phyloP scores from a whole-genome alignment of 345 rosid genomes.

The Bretschneidera sinensis region DNA sequence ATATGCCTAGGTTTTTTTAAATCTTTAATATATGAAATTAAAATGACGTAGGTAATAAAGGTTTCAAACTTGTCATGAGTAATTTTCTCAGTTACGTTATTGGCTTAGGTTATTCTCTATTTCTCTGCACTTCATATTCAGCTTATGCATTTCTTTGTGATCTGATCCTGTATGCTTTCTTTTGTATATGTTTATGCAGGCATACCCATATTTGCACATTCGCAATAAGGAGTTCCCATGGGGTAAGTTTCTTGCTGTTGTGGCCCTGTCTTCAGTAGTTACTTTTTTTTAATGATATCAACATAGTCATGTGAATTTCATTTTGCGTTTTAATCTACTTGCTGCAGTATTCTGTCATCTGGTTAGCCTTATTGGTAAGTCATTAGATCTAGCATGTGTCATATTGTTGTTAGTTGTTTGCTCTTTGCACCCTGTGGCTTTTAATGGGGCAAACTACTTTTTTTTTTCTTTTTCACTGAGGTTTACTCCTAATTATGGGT shows the following conservation, averaged over 20 bases:
- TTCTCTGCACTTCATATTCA: not conserved
- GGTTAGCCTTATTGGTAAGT: too few species aligned
- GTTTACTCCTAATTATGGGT: too few species aligned
- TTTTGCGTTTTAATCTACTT: not conserved
- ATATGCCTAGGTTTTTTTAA: not conserved
- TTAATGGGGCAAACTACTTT: too few species aligned
- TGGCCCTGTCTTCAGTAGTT: not conserved
- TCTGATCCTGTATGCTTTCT: conserved; percentile 5
- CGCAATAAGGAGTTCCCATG: conserved; percentile 99
- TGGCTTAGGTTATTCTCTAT: not conserved
- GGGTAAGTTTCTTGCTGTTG: conserved; percentile 52
- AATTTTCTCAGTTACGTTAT: not conserved
- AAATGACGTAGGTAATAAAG: too few species aligned
- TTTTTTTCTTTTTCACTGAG: too few species aligned
- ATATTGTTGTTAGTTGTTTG: too few species aligned
- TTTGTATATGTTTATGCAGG: conserved; percentile 34
- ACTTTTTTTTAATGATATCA: too few species aligned
- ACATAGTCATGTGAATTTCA: not conserved
- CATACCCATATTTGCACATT: conserved; percentile 82
- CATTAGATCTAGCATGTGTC: not conserved
- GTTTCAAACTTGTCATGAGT: not conserved
- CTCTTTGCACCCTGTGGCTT: too few species aligned
- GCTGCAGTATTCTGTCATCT: not conserved
- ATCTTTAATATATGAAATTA: not conserved
- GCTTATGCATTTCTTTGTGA: not conserved